Evolutionary conservation across 305 asterid species (phyloP).

Genomic region (Rubia tinctorum): DNA sequence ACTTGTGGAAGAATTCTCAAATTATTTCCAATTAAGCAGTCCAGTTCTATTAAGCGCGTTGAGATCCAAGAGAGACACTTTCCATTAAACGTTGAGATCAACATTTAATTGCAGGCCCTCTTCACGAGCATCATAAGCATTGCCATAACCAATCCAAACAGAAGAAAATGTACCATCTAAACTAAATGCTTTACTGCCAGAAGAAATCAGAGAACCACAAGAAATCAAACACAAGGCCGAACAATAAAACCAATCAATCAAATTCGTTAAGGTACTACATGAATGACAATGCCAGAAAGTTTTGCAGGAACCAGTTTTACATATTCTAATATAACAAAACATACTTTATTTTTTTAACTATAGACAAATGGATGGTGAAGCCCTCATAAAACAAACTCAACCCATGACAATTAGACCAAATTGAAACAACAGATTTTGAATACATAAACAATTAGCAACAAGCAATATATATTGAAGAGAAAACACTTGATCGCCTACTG

Average conservation of each 20-base stretch:
- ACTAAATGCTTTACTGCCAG: conserved; percentile 91
- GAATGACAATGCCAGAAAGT: neutral
- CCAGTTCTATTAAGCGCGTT: too few relatives aligned
- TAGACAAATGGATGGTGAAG: neutral
- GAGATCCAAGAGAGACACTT: too few relatives aligned
- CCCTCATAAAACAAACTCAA: neutral
- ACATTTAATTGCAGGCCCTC: too few relatives aligned
- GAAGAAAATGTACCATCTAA: conserved; percentile 97
- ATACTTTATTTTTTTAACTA: neutral
- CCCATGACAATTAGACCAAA: neutral
- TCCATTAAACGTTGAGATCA: too few relatives aligned
- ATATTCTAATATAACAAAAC: neutral
- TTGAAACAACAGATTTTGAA: neutral
- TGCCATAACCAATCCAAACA: conserved; percentile 96
- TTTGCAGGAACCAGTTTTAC: neutral
- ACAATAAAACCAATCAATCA: neutral
- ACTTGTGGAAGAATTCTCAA: too few relatives aligned
- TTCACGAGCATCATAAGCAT: conserved; percentile 95
- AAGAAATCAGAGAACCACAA: conserved; percentile 10
- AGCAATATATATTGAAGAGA: neutral
- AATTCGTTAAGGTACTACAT: neutral
- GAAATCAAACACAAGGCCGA: neutral
- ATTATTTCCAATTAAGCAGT: too few relatives aligned
- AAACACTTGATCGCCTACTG: neutral
- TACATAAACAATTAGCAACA: neutral